These are phyloP conservation scores for Senna siamea DNA, from an alignment of 306 rosid species.

Conservation along the genomic window DNA sequence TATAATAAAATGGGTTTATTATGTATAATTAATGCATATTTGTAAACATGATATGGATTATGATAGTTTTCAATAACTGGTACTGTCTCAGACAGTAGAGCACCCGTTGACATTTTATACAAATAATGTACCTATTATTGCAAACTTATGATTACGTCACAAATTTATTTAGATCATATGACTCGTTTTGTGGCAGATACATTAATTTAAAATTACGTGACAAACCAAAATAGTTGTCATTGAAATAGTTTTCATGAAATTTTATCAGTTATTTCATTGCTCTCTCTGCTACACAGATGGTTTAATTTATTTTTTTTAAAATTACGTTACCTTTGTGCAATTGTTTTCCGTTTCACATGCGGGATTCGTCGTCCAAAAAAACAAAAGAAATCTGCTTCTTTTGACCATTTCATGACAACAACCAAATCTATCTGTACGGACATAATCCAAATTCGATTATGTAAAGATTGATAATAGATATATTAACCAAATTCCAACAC, in stretches of 20 bases:
- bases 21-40: background rate
- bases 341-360: background rate
- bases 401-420: constrained; percentile 22
- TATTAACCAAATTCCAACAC: background rate
- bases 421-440: constrained; percentile 1
- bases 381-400: background rate
- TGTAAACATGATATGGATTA: background rate
- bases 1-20: background rate
- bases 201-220: background rate
- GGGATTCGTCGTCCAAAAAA: background rate
- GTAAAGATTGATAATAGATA: background rate
- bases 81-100: constrained; percentile 3
- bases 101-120: constrained; percentile 24
- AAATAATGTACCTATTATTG: background rate
- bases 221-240: background rate
- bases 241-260: background rate
- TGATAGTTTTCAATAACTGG: background rate
- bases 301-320: too few relatives aligned
- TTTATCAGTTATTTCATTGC: too few relatives aligned
- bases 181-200: background rate
- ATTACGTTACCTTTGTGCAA: background rate
- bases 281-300: too few relatives aligned
- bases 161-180: background rate
- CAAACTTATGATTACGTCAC: background rate
- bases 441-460: background rate